Conservation (phyloP, 352 stramenopile species). For the Pythium chondricola region DNA sequence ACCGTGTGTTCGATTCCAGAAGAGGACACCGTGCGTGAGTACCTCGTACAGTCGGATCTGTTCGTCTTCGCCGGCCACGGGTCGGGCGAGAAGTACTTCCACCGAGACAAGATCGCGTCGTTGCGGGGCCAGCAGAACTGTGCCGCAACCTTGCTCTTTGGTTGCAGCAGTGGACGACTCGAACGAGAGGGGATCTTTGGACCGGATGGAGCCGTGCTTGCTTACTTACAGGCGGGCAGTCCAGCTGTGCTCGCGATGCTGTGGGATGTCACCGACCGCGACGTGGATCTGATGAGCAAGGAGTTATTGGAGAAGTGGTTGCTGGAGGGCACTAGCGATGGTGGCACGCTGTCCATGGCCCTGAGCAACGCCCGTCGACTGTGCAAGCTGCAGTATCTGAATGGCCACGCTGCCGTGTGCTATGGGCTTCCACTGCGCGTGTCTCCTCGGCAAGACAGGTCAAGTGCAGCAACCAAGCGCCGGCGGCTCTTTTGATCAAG, state of each 20-base stretch:
- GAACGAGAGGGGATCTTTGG: conserved; percentile 87
- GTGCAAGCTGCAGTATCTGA: conserved; percentile 93
- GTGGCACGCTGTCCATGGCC: conserved; percentile 1
- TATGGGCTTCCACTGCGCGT: conserved; percentile 89
- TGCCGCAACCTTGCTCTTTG: conserved; percentile 92
- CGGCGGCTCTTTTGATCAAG: conserved; percentile 3
- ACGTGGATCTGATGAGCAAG: conserved; percentile 93
- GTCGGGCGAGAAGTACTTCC: conserved; percentile 90
- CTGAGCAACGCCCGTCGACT: conserved; percentile 44
- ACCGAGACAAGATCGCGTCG: conserved; percentile 67
- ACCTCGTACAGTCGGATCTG: conserved; percentile 67
- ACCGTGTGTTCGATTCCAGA: conserved; percentile 41
- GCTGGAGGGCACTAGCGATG: conserved; percentile 22
- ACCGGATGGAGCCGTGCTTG: conserved; percentile 90
- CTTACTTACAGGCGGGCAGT: conserved; percentile 91
- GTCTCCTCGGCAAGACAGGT: not conserved
- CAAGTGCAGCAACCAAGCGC: conserved; percentile 2
- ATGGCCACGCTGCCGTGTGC: conserved; percentile 93
- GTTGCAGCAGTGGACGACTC: conserved; percentile 94
- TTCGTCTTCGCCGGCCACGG: conserved; percentile 98
- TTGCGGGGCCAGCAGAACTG: conserved; percentile 35
- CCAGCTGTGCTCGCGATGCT: conserved; percentile 97
- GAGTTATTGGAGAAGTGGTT: conserved; percentile 59
- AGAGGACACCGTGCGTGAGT: conserved; percentile 28
- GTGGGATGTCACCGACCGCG: conserved; percentile 98